Evolutionary conservation across 202 grass and related monocot species (phyloP), one percentile per base, ranked within the genome.

Genomic region (Zoysia matrella): DNA sequence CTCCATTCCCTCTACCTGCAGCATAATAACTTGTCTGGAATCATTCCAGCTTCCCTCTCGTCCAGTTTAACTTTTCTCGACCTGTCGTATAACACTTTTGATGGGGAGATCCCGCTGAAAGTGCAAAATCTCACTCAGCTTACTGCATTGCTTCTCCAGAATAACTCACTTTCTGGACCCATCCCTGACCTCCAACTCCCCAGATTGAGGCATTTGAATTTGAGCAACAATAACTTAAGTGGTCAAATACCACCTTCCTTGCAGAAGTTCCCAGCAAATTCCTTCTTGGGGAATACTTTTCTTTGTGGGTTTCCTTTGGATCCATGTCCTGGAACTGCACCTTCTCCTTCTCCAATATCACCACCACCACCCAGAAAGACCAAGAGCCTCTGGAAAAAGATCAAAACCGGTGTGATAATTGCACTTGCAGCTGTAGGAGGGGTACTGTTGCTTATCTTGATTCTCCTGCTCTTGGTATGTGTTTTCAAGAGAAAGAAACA

Each of bases 1-100:
- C 81, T 98, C 54, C 92, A 88, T 84, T 98, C 86, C 72, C 90
- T 98, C 53, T 95, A 86, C 68, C 88, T 98, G 86, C 95, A 95
- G 68, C 90, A 95, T 78, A 98, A 98, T 73, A 98, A 98, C 71
- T 75, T 98, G 45, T 90, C 90, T 58, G 90, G 95, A 82, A 88
- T 90, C n/a, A 93, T 98, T 86, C 95, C 95, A 36, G 88, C 79
- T 82, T 82, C 93, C 66, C 92, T 98, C 64, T 91, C 92, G 69
- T 86, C 88, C 52, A 93, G 75, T 66, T 74, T 98, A 60, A 93
- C 75, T 67, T 90, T 98, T 77, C 87, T 98, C 58, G 95, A 98
- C 63, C 86, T 98, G 11, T 98, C 95, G 3, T 93, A 98, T 67
- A 98, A 98, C 79, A 91, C 92, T 30, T 95, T 98, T 16, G 74